Evolutionary conservation across 352 stramenopile genomes (phyloP).

Genomic region (Hyaloperonospora arabidopsidis): DNA sequence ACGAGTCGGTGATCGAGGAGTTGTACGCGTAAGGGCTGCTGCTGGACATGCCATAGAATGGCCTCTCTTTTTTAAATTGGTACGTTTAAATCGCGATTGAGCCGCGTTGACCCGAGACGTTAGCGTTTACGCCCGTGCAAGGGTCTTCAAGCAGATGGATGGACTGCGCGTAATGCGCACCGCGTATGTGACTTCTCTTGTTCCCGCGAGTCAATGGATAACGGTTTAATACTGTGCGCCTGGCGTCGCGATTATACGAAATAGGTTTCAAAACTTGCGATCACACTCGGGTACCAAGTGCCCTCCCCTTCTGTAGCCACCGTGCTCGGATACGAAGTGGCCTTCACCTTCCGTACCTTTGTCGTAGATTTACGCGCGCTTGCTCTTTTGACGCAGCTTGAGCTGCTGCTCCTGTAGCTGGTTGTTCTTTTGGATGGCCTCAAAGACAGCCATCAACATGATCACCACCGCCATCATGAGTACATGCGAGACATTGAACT

Average conservation of each 20-base stretch:
- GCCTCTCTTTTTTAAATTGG: slow-evolving; percentile 4
- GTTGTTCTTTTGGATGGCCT: slow-evolving; percentile 68
- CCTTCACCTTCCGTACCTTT: background rate
- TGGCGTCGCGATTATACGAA: too few species aligned
- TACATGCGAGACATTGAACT: slow-evolving; percentile 78
- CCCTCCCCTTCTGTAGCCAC: background rate
- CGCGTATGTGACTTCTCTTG: too few species aligned
- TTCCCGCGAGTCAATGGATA: too few species aligned
- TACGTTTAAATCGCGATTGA: background rate
- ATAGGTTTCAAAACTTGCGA: too few species aligned
- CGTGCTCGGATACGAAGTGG: too few species aligned
- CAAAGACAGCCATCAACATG: slow-evolving; percentile 67
- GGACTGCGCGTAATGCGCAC: too few species aligned
- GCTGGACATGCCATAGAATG: slow-evolving; percentile 6
- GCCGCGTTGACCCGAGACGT: too few species aligned
- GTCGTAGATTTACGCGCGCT: slow-evolving; percentile 28
- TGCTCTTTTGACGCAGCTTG: slow-evolving; percentile 40
- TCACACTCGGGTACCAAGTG: too few species aligned
- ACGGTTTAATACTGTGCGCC: too few species aligned
- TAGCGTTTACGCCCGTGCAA: too few species aligned
- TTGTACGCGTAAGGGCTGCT: slow-evolving; percentile 71
- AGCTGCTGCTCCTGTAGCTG: slow-evolving; percentile 62
- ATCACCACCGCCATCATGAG: slow-evolving; percentile 67
- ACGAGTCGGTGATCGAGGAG: slow-evolving; percentile 79
- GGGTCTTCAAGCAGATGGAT: too few species aligned